Percentiles rank a stretch among this genome's conserved stretches.
These are phyloP conservation scores for Fusarium papillatum DNA, from an alignment of 2,329 filamentous ascomycete genomes.

Conservation along the genomic window DNA sequence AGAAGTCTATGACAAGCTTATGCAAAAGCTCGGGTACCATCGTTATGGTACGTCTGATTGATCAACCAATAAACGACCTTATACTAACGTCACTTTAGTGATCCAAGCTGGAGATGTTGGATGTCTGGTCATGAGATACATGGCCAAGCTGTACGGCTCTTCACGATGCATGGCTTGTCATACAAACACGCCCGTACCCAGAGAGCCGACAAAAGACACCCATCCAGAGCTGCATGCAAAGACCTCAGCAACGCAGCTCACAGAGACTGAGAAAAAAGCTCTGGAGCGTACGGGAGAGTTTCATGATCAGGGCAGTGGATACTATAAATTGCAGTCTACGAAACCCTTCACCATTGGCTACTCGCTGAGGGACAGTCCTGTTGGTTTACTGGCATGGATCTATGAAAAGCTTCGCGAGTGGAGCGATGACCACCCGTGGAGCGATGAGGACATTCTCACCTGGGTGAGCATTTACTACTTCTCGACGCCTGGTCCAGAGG, in stretches of 20 bases:
- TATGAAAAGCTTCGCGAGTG: slow-evolving; percentile 85
- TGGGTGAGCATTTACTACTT: slow-evolving; percentile 84
- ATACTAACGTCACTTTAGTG: neutral
- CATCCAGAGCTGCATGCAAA: neutral
- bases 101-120: slow-evolving; percentile 23
- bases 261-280: neutral
- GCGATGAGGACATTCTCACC: slow-evolving; percentile 79
- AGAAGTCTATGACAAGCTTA: slow-evolving; percentile 17
- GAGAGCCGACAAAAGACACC: neutral
- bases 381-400: slow-evolving; percentile 81
- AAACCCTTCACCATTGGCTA: slow-evolving; percentile 6
- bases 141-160: slow-evolving; percentile 11
- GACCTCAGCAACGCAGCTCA: neutral
- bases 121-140: slow-evolving; percentile 3
- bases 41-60: slow-evolving; percentile 1
- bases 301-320: slow-evolving; percentile 30
- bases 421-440: slow-evolving; percentile 80
- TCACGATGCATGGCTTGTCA: slow-evolving; percentile 13
- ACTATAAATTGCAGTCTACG: slow-evolving; percentile 4
- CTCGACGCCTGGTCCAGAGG: slow-evolving; percentile 70
- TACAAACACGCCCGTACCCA: slow-evolving; percentile 9
- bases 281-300: neutral
- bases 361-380: slow-evolving; percentile 71
- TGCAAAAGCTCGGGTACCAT: slow-evolving; percentile 20
- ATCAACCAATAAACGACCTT: too few relatives aligned